These are phyloP conservation scores for Phyllosticta citribraziliensis DNA, from an alignment of 2,329 filamentous ascomycete species.

Conservation along the genomic window DNA sequence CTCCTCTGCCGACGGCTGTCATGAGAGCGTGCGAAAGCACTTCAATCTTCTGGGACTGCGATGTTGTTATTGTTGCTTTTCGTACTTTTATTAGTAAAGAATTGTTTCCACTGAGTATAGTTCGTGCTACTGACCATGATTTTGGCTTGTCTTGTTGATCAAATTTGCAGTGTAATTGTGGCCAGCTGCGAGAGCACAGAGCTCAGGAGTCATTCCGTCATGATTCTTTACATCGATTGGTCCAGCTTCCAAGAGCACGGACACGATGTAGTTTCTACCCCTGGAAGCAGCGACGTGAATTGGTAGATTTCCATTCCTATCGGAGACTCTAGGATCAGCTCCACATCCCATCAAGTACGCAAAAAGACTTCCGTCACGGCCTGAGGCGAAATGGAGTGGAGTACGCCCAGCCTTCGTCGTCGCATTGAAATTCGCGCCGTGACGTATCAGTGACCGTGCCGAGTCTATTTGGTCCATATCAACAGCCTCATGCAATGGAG, in stretches of 20 bases:
- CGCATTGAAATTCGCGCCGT: background rate
- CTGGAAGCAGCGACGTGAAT: background rate
- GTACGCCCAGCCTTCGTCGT: background rate
- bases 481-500: too few species aligned
- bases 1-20: background rate
- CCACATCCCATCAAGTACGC: background rate
- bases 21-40: background rate
- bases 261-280: background rate
- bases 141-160: background rate
- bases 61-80: too few species aligned
- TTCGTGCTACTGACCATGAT: too few species aligned
- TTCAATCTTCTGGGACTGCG: too few species aligned
- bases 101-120: too few species aligned
- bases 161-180: background rate
- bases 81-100: too few species aligned
- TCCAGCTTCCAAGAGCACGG: background rate
- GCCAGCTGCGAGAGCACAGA: background rate
- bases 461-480: too few species aligned
- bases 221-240: background rate
- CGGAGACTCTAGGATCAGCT: background rate
- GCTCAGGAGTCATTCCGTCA: background rate
- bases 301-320: background rate
- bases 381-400: background rate
- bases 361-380: too few species aligned
- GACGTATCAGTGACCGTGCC: too few species aligned